Evolutionary conservation across 192 early-diverging fungal genomes (phyloP), one percentile per base, ranked within the genome.

Genomic region (Pilobolus umbonatus): DNA sequence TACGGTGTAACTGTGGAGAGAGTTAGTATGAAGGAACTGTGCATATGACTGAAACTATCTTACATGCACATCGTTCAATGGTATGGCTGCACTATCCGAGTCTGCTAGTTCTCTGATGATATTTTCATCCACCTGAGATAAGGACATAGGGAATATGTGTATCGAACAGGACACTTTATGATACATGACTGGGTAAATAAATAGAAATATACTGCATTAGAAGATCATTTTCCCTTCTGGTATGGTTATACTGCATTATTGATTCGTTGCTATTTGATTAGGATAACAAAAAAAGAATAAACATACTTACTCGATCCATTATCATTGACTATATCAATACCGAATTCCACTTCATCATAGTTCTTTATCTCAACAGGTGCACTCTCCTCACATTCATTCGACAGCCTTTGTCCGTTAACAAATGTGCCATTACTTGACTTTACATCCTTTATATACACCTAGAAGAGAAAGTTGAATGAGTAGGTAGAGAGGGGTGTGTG

Each of bases 341-440:
- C 89, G 74, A 91, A 91, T 40, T 91, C 89, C 3, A 92, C 63
- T 38, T 64, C 40, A 49, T 87, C 88, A 32, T 77, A 80, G 22
- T 78, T 65, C 38, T 75, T 72, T 46, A 93, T 57, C 55, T 85
- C 79, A 35, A 74, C 53, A 0, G 85, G 76, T 2, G 58, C 76
- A 61, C 81, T 83, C 58, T 82, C 78, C 17, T 72, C 61, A 45
- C 76, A 74, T 64, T 91, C 90, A 4, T 80, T 78, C 32, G 80
- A 83, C 19, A 93, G 66, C 46, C 90, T 68, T 14, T 73, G 67
- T 12, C 79, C 82, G 62, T 93, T 90, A 21, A 93, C 55, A 65
- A 91, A 93, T 0, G 90, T 93, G 14, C 90, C 90, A 61, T 93
- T 93, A 56, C 80, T 84, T 2, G 86, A 89, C 57, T 84, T 84